Evolutionary conservation across 768 basidiomycete species (phyloP).

Genomic region (Trametes villosa): DNA sequence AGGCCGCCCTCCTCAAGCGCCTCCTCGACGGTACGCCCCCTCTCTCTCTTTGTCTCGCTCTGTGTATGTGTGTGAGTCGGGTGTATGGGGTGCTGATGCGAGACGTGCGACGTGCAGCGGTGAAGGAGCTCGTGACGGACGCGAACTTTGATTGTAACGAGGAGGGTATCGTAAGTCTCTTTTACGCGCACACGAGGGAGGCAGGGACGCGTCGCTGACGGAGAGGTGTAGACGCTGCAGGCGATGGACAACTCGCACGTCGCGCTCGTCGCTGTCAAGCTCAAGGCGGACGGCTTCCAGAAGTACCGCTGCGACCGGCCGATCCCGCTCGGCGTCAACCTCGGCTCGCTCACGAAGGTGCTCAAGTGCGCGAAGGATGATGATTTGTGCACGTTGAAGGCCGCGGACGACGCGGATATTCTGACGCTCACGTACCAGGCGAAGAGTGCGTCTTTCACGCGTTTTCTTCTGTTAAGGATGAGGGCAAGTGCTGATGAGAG

Average conservation of each 20-base stretch:
- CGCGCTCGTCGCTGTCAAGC: conserved; percentile 89
- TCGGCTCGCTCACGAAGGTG: conserved; percentile 90
- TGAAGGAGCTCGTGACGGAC: conserved; percentile 97
- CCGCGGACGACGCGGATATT: conserved; percentile 87
- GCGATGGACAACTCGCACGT: conserved; percentile 99
- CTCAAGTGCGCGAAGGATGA: conserved; percentile 97
- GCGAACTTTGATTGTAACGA: conserved; percentile 98
- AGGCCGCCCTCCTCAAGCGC: conserved; percentile 90
- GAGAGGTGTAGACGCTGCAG: conserved; percentile 56
- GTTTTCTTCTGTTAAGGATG: too few relatives aligned
- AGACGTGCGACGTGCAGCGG: too few relatives aligned
- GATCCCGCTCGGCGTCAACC: conserved; percentile 88
- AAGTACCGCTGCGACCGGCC: conserved; percentile 93
- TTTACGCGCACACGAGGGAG: too few relatives aligned
- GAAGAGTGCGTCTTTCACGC: conserved; percentile 59
- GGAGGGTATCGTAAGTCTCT: conserved; percentile 76
- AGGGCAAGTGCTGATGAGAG: too few relatives aligned
- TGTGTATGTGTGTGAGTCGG: background rate
- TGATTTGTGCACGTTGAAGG: conserved; percentile 89
- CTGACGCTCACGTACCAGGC: conserved; percentile 91
- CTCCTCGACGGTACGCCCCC: conserved; percentile 80
- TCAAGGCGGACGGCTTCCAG: conserved; percentile 80
- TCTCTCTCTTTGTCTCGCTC: background rate
- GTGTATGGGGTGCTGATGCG: too few relatives aligned
- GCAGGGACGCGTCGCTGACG: background rate